These are phyloP conservation scores for Toxicodendron radicans DNA, from an alignment of 345 rosid species.

Conservation along the genomic window DNA sequence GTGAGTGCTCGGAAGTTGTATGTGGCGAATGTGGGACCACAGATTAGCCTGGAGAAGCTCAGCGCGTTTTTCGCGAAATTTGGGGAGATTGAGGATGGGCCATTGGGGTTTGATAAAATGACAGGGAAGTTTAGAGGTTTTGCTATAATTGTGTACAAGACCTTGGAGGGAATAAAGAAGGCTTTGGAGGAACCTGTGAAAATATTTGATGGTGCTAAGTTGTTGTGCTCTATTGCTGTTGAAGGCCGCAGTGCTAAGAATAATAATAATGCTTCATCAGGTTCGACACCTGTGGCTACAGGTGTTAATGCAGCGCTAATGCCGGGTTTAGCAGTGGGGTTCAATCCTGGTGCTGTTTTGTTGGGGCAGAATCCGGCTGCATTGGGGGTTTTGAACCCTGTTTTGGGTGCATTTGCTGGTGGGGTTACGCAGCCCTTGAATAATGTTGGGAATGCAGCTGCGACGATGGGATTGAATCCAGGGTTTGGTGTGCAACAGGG, in stretches of 20 bases:
- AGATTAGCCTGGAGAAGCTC: slow-evolving; percentile 4
- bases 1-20: not conserved
- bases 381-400: slow-evolving; percentile 4
- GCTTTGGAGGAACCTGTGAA: slow-evolving; percentile 17
- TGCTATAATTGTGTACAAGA: slow-evolving; percentile 7
- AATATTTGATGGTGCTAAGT: not conserved
- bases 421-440: slow-evolving; percentile 5
- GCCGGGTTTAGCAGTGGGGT: not conserved
- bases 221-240: slow-evolving; percentile 5
- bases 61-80: slow-evolving; percentile 14
- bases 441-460: too few relatives aligned
- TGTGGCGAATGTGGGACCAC: slow-evolving; percentile 11
- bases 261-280: not conserved
- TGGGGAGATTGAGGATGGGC: slow-evolving; percentile 24
- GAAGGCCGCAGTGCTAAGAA: not conserved
- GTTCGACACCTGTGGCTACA: not conserved
- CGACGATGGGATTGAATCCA: not conserved
- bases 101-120: slow-evolving; percentile 9
- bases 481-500: slow-evolving; percentile 8
- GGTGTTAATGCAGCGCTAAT: not conserved
- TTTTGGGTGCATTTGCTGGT: not conserved
- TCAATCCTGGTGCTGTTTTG: slow-evolving; percentile 8
- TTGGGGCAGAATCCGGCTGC: slow-evolving; percentile 13
- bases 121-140: slow-evolving; percentile 16
- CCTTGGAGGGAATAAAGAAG: slow-evolving; percentile 7